These are phyloP conservation scores for Paradendryphiella salina DNA, from an alignment of 2,329 filamentous ascomycete genomes.

Conservation along the genomic window DNA sequence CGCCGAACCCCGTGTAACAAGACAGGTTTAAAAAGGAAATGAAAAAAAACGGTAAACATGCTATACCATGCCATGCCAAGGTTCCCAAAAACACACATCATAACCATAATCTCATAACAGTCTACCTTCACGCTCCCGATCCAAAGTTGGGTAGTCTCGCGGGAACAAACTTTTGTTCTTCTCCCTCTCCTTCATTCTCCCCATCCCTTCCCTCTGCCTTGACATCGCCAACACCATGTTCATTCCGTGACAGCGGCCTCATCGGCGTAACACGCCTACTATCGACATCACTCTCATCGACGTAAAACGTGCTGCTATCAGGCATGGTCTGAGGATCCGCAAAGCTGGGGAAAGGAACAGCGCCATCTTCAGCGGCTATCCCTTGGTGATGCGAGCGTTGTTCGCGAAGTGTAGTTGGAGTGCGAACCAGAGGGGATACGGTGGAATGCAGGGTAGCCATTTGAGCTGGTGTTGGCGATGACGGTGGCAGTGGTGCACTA, in stretches of 20 bases:
- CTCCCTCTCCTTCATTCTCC: slow-evolving; percentile 8
- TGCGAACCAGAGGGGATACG: slow-evolving; percentile 23
- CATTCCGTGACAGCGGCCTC: slow-evolving; percentile 21
- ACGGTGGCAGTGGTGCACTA: slow-evolving; percentile 10
- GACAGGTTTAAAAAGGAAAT: no score
- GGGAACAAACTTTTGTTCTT: slow-evolving; percentile 36
- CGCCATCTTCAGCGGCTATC: not conserved
- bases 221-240: no score
- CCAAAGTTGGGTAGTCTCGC: slow-evolving; percentile 43
- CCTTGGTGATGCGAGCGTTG: not conserved
- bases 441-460: slow-evolving; percentile 17
- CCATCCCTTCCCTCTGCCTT: slow-evolving; percentile 8
- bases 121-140: no score
- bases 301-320: slow-evolving; percentile 36
- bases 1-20: no score
- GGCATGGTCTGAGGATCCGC: slow-evolving; percentile 36
- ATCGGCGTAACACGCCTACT: slow-evolving; percentile 35
- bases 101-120: no score
- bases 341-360: slow-evolving; percentile 28
- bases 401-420: slow-evolving; percentile 22
- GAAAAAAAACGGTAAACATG: no score
- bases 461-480: slow-evolving; percentile 15
- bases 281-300: slow-evolving; percentile 36
- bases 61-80: no score
- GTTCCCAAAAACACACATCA: no score